Evolutionary conservation across 345 rosid genomes (phyloP).

Genomic region (Citropsis articulata): DNA sequence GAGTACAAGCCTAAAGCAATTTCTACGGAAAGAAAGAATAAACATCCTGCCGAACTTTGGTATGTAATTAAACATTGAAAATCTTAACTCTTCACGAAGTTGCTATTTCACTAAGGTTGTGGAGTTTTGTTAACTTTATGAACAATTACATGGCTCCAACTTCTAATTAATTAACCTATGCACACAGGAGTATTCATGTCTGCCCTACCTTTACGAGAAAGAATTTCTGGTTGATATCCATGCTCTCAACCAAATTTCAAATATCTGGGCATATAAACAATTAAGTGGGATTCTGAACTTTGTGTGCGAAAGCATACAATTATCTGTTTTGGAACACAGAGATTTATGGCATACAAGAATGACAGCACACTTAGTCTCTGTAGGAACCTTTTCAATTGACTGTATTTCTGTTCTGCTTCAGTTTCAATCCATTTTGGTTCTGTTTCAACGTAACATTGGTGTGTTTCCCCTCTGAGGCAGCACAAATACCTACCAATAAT

Average conservation of each 20-base stretch:
- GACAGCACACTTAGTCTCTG: neutral
- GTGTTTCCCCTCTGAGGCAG: too few relatives aligned
- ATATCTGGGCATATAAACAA: neutral
- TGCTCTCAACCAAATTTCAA: neutral
- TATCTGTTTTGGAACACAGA: neutral
- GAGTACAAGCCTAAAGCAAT: neutral
- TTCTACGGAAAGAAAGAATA: neutral
- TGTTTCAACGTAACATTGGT: too few relatives aligned
- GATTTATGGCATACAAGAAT: neutral
- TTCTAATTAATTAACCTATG: neutral
- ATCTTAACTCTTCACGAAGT: neutral
- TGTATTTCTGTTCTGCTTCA: neutral
- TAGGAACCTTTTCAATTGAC: neutral
- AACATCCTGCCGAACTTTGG: neutral
- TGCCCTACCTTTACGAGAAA: neutral
- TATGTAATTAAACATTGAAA: neutral
- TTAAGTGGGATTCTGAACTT: neutral
- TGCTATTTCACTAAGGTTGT: neutral
- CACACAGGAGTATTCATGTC: neutral
- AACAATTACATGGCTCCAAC: neutral
- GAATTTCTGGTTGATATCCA: neutral
- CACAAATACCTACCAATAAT: neutral
- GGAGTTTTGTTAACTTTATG: neutral
- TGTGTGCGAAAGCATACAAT: neutral
- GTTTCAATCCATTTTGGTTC: neutral